A percentile compares a stretch with the other conserved stretches of the same genome.
phyloP scores from a whole-genome alignment of 768 basidiomycete species.

The Leccinum longicurvipes region DNA sequence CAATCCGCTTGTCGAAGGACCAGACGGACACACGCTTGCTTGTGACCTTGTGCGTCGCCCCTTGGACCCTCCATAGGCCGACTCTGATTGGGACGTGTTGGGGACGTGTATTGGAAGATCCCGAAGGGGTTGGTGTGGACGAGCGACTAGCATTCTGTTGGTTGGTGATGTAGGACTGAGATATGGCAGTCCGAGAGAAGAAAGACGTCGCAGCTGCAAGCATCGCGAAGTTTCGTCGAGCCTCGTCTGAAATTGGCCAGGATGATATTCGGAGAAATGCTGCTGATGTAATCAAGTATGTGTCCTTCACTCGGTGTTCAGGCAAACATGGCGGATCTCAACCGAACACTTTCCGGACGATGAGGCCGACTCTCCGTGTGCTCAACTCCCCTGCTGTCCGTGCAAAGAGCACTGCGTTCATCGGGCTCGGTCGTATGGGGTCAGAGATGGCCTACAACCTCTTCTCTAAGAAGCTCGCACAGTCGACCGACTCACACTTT shows the following conservation, averaged over 20 bases:
- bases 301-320: too few relatives aligned
- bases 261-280: not conserved
- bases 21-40: conserved; percentile 90
- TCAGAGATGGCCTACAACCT: conserved; percentile 84
- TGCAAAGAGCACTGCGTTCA: conserved; percentile 63
- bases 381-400: conserved; percentile 38
- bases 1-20: conserved; percentile 83
- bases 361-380: conserved; percentile 49
- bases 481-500: conserved; percentile 53
- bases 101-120: conserved; percentile 36
- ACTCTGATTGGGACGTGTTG: conserved; percentile 50
- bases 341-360: conserved; percentile 23
- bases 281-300: conserved; percentile 10
- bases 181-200: conserved; percentile 77
- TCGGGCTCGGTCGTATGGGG: conserved; percentile 88
- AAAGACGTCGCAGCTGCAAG: conserved; percentile 82
- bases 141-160: conserved; percentile 35
- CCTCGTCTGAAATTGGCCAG: too few relatives aligned
- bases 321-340: conserved; percentile 8
- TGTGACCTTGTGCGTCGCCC: conserved; percentile 85
- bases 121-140: conserved; percentile 34
- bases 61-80: conserved; percentile 87
- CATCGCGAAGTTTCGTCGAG: conserved; percentile 41
- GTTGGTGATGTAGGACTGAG: conserved; percentile 74
- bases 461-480: conserved; percentile 67